Percentiles rank a stretch among this genome's conserved stretches.
These are phyloP conservation scores for Magnusiomyces sp. DNA, from an alignment of 1,139 yeast genomes.

Conservation along the genomic window DNA sequence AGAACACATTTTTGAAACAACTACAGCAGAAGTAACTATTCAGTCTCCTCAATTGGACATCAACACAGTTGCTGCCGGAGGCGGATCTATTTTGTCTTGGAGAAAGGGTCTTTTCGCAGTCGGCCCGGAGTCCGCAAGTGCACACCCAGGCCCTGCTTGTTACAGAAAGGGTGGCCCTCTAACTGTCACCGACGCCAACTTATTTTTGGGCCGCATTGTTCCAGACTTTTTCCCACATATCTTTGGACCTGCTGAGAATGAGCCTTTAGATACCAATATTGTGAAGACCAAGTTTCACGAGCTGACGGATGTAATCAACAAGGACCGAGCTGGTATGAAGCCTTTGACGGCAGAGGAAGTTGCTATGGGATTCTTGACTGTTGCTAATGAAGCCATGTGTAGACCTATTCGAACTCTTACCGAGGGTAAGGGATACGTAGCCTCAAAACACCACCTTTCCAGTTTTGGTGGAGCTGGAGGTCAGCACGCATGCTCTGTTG, in stretches of 20 bases:
- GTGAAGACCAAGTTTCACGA: slow-evolving; percentile 36
- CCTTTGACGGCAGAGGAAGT: slow-evolving; percentile 36
- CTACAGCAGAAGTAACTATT: slow-evolving; percentile 47
- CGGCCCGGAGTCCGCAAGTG: slow-evolving; percentile 50
- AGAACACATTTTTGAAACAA: slow-evolving; percentile 47
- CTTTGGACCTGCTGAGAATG: slow-evolving; percentile 45
- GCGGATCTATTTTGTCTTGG: slow-evolving; percentile 46
- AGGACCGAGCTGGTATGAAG: slow-evolving; percentile 26
- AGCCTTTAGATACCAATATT: slow-evolving; percentile 39
- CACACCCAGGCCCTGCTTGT: slow-evolving; percentile 55
- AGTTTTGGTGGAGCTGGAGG: slow-evolving; percentile 52
- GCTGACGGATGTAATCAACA: slow-evolving; percentile 37
- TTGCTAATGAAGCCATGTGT: slow-evolving; percentile 46
- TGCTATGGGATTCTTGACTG: slow-evolving; percentile 44
- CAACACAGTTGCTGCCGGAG: slow-evolving; percentile 55
- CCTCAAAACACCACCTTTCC: slow-evolving; percentile 38
- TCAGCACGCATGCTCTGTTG: slow-evolving; percentile 44
- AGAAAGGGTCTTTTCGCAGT: slow-evolving; percentile 44
- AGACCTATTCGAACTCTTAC: slow-evolving; percentile 44
- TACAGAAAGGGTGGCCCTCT: slow-evolving; percentile 50
- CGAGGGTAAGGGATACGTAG: slow-evolving; percentile 42
- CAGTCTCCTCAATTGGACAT: slow-evolving; percentile 52
- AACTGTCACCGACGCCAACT: slow-evolving; percentile 49
- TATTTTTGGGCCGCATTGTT: slow-evolving; percentile 42
- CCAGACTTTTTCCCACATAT: slow-evolving; percentile 46